Evolutionary conservation across 164 flowering plant genomes (phyloP), one percentile per base, ranked within the genome.

Genomic region (Sextonia rubra): DNA sequence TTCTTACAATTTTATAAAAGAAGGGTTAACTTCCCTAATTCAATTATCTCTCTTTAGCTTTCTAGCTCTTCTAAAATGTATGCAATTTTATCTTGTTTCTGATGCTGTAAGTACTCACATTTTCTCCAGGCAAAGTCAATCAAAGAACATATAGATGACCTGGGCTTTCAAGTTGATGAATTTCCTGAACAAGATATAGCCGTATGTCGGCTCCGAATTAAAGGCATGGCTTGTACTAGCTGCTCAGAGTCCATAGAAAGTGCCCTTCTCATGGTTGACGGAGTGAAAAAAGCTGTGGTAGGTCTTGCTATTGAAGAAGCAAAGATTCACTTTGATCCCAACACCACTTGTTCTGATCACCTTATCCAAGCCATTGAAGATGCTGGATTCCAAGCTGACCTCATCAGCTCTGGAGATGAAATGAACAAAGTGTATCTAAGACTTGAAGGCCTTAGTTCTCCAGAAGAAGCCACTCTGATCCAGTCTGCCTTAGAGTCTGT

Each of bases 141-240:
- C 24, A 88, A 86, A 83, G 94, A 88, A 74, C 75, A 88, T 17
- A 79, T 90, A 23, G 91, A 90, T 76, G 88, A 81, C 71, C 81
- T 91, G 29, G 97, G 97, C 32, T 90, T 84, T 72, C 75, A 85
- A 73, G 89, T 87, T 72, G 83, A 82, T 29, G 93, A 86, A 47
- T 85, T 90, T 69, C 86, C 88, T 48, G 94, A 87, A 58, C 89
- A 88, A 83, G 97, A 90, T 12, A 84, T 90, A 73, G 92, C 86
- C 37, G 90, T 91, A 18, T 92, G 97, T 75, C 82, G 92, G 65
- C 76, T 94, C 48, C 85, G 82, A 80, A 86, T 94, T 58, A 92
- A 88, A 81, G 97, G 97, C 74, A 94, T 94, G 97, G 82, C 89
- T 69, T 94, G 98, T 79, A 92, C 98, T 69, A 94, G 89, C 82